Percentiles rank a stretch among this genome's conserved stretches.
These are phyloP conservation scores for Kazachstania psychrophila DNA, from an alignment of 805 yeast genomes.

Conservation along the genomic window DNA sequence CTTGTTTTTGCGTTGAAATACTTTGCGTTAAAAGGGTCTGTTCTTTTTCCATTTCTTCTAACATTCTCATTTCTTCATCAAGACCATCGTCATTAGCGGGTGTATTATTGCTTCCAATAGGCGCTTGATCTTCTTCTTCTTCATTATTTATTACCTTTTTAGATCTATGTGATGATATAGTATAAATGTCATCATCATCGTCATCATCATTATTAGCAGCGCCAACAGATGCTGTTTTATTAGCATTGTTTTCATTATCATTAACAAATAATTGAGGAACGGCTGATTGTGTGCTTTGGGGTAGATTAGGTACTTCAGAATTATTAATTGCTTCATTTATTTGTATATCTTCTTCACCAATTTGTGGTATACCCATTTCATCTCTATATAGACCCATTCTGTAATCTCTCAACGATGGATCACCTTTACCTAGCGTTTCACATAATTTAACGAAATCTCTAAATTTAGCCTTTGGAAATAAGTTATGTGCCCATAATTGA, in stretches of 20 bases:
- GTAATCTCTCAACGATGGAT: constrained; percentile 35
- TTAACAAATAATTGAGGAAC: too few species aligned
- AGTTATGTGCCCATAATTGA: constrained; percentile 66
- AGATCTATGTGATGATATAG: too few species aligned
- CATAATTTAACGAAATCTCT: constrained; percentile 54
- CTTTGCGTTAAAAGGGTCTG: too few species aligned
- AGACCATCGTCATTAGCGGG: too few species aligned
- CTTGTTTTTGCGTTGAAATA: too few species aligned
- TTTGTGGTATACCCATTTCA: constrained; percentile 26
- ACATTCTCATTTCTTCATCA: too few species aligned
- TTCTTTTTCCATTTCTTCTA: too few species aligned
- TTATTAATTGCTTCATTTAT: not conserved
- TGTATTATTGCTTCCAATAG: too few species aligned
- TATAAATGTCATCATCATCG: not conserved
- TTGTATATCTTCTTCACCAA: constrained; percentile 3
- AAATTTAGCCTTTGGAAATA: constrained; percentile 75
- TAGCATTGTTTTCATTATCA: too few species aligned
- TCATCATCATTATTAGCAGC: not conserved
- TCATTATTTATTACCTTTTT: not conserved
- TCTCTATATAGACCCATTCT: constrained; percentile 33
- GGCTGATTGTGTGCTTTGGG: too few species aligned
- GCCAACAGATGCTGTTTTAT: too few species aligned
- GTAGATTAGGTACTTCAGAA: not conserved
- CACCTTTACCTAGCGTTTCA: constrained; percentile 38
- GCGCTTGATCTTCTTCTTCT: constrained; percentile 4